Percentiles rank a stretch among this genome's conserved stretches.
Conservation (phyloP, 2,329 filamentous ascomycete species). For the Nothophaeocryptopus gaeumannii region DNA sequence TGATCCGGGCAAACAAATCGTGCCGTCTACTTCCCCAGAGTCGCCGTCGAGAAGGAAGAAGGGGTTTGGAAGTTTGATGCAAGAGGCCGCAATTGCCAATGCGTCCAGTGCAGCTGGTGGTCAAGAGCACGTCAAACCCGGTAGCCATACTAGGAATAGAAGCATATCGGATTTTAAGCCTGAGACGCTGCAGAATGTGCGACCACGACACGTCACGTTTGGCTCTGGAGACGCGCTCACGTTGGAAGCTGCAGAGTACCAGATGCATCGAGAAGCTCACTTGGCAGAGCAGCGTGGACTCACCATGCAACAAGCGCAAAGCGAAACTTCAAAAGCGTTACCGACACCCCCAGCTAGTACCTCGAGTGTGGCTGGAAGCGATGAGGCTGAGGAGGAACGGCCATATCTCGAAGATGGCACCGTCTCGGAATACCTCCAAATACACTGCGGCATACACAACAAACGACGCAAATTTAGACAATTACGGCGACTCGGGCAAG, state of each 20-base stretch:
- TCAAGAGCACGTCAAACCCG: constrained; percentile 24
- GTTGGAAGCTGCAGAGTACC: constrained; percentile 51
- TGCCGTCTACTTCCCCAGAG: constrained; percentile 24
- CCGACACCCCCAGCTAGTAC: constrained; percentile 83
- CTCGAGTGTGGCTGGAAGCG: constrained; percentile 54
- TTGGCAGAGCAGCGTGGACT: constrained; percentile 76
- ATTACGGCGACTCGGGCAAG: constrained; percentile 78
- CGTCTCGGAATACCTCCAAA: constrained; percentile 42
- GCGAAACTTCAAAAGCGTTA: constrained; percentile 31
- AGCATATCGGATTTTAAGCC: constrained; percentile 88
- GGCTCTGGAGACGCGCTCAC: constrained; percentile 52
- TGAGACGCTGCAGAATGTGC: constrained; percentile 65
- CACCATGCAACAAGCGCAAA: constrained; percentile 47
- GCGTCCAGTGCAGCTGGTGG: constrained; percentile 19
- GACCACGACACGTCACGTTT: constrained; percentile 68
- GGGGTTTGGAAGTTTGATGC: constrained; percentile 45
- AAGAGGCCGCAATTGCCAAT: constrained; percentile 36
- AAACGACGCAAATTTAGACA: constrained; percentile 76
- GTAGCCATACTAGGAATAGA: constrained; percentile 62
- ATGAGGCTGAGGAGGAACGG: constrained; percentile 46
- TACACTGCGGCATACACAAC: constrained; percentile 60
- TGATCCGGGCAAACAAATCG: constrained; percentile 29
- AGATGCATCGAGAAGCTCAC: constrained; percentile 73
- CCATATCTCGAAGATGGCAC: constrained; percentile 38
- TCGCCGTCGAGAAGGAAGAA: constrained; percentile 46